Conservation (phyloP, 2,329 filamentous ascomycete genomes). For the Sarocladium kiliense region DNA sequence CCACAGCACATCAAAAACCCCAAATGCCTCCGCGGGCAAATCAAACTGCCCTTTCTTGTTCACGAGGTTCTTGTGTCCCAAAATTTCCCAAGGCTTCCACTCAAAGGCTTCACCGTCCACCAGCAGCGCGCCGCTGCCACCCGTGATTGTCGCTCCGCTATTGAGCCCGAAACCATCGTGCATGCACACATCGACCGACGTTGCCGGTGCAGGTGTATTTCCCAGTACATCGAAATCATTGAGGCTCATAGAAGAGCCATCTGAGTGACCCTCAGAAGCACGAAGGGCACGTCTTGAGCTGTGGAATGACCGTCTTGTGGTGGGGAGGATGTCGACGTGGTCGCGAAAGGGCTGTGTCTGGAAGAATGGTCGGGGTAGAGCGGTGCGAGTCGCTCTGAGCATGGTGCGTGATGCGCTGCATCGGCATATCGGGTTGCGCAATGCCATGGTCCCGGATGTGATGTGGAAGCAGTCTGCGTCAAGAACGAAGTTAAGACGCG, state of each 20-base stretch:
- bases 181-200: constrained; percentile 76
- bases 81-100: constrained; percentile 76
- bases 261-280: constrained; percentile 20
- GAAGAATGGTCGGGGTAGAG: neutral
- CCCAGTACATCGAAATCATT: constrained; percentile 72
- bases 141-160: constrained; percentile 66
- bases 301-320: constrained; percentile 17
- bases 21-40: constrained; percentile 64
- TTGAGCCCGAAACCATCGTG: constrained; percentile 82
- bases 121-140: constrained; percentile 69
- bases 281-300: constrained; percentile 14
- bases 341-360: neutral
- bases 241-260: constrained; percentile 56
- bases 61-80: constrained; percentile 44
- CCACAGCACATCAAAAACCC: constrained; percentile 72
- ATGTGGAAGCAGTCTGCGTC: neutral
- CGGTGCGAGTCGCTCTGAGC: neutral
- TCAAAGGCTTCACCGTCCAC: constrained; percentile 82
- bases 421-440: neutral
- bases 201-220: constrained; percentile 70
- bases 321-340: neutral
- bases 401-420: neutral
- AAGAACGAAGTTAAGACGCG: neutral
- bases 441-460: neutral
- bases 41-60: constrained; percentile 83